phyloP scores from a whole-genome alignment of 1,284 basidiomycete genomes.

The Trichosporon ovoides region DNA sequence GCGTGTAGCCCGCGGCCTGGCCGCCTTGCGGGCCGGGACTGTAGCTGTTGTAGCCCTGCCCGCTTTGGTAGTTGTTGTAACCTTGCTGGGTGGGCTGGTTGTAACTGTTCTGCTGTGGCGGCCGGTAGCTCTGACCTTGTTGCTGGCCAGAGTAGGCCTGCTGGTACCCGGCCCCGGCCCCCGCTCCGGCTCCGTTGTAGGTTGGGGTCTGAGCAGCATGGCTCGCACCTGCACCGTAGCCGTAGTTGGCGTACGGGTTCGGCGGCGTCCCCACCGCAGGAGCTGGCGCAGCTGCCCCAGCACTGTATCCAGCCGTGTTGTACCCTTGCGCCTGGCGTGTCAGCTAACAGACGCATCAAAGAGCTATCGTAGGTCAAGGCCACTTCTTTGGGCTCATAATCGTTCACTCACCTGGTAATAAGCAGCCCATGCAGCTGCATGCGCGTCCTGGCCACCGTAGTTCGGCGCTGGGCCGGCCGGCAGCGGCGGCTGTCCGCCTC shows the following conservation, averaged over 20 bases:
- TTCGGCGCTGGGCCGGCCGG: conserved; percentile 42
- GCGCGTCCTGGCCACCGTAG: conserved; percentile 26
- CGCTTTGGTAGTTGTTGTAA: conserved; percentile 10
- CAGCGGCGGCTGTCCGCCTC: conserved; percentile 33
- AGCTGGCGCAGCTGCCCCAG: conserved; percentile 20
- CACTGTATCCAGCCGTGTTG: conserved; percentile 10
- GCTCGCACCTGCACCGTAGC: conserved; percentile 43
- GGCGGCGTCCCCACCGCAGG: conserved; percentile 14
- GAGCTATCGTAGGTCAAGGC: neutral
- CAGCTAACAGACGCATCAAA: neutral
- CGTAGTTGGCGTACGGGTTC: conserved; percentile 46
- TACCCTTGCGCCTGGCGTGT: conserved; percentile 6
- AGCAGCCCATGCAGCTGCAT: conserved; percentile 46
- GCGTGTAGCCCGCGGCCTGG: conserved; percentile 12
- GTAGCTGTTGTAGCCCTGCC: conserved; percentile 17
- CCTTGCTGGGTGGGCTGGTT: conserved; percentile 7
- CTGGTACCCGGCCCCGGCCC: conserved; percentile 4
- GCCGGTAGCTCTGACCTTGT: conserved; percentile 11
- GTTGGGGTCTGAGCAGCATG: conserved; percentile 20
- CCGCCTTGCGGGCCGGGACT: neutral
- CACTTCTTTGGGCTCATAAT: neutral
- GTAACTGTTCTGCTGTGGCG: conserved; percentile 10
- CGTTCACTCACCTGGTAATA: conserved; percentile 42
- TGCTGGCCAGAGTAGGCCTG: conserved; percentile 5
- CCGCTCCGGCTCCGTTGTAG: conserved; percentile 7